Percentiles rank a stretch among this genome's conserved stretches.
Conservation (phyloP, 768 basidiomycete species). For the Trichaptum fuscoviolaceum region DNA sequence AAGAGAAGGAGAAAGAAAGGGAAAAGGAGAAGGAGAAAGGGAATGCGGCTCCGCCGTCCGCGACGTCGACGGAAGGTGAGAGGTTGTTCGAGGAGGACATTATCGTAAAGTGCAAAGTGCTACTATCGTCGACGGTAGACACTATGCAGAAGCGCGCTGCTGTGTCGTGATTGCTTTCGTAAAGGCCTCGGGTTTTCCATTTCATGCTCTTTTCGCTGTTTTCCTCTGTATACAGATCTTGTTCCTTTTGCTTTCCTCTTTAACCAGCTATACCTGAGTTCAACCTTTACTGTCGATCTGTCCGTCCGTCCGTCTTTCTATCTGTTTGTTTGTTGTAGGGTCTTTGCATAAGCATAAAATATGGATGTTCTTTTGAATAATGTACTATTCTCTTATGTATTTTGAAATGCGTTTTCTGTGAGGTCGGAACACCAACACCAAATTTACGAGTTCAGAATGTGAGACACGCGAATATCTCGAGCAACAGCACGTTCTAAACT, state of each 20-base stretch:
- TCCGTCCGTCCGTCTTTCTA: not conserved
- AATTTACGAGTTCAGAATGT: not conserved
- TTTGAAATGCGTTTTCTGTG: not conserved
- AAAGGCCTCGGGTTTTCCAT: not conserved
- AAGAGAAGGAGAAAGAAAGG: not conserved
- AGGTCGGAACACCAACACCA: not conserved
- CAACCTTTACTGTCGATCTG: not conserved
- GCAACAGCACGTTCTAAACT: no score
- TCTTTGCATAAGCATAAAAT: not conserved
- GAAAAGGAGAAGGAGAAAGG: not conserved
- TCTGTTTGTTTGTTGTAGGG: not conserved
- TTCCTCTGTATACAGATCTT: not conserved
- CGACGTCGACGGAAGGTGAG: not conserved
- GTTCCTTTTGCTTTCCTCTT: not conserved
- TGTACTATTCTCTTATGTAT: not conserved
- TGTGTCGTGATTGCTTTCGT: not conserved
- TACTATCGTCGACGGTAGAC: not conserved
- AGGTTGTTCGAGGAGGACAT: not conserved
- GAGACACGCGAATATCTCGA: not conserved
- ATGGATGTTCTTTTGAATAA: conserved; percentile 1
- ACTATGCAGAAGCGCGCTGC: not conserved
- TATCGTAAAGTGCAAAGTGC: not conserved
- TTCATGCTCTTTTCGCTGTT: not conserved
- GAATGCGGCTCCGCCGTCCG: not conserved
- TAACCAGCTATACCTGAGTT: not conserved